Evolutionary conservation across 1,139 yeast genomes (phyloP).

Genomic region (Debaryomyces robertsiae): DNA sequence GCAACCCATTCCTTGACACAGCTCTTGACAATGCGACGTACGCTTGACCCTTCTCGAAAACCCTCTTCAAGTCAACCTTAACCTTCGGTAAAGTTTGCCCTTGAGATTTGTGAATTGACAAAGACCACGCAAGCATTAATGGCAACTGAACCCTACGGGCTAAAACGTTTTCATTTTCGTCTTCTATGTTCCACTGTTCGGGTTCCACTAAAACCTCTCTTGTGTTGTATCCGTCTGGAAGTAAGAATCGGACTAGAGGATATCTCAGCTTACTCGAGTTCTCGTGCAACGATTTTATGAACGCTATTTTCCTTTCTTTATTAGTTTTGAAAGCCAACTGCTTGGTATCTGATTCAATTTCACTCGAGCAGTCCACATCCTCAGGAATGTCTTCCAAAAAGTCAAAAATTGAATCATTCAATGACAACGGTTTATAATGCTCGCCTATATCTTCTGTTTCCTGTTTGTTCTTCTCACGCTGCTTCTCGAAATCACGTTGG

Average conservation of each 20-base stretch:
- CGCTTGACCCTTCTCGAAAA: constrained; percentile 93
- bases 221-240: constrained; percentile 65
- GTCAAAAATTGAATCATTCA: constrained; percentile 29
- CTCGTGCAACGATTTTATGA: constrained; percentile 20
- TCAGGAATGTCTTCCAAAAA: constrained; percentile 23
- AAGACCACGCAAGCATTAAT: constrained; percentile 88
- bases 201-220: constrained; percentile 61
- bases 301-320: constrained; percentile 23
- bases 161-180: constrained; percentile 33
- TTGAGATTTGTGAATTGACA: constrained; percentile 93
- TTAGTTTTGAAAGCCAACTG: constrained; percentile 17
- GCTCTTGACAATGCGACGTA: constrained; percentile 93
- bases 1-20: constrained; percentile 74
- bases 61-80: constrained; percentile 71
- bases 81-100: constrained; percentile 90
- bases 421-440: constrained; percentile 12
- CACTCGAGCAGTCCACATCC: constrained; percentile 13
- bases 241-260: constrained; percentile 77
- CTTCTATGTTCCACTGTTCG: constrained; percentile 47
- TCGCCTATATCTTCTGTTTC: constrained; percentile 10
- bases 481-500: constrained; percentile 12
- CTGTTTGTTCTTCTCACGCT: constrained; percentile 13
- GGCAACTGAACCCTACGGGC: constrained; percentile 65
- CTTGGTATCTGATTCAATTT: constrained; percentile 10
- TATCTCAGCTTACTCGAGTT: constrained; percentile 37